A percentile compares a stretch with the other conserved stretches of the same genome.
phyloP scores from a whole-genome alignment of 1,284 basidiomycete genomes.

The Cutaneotrichosporon cavernicola region DNA sequence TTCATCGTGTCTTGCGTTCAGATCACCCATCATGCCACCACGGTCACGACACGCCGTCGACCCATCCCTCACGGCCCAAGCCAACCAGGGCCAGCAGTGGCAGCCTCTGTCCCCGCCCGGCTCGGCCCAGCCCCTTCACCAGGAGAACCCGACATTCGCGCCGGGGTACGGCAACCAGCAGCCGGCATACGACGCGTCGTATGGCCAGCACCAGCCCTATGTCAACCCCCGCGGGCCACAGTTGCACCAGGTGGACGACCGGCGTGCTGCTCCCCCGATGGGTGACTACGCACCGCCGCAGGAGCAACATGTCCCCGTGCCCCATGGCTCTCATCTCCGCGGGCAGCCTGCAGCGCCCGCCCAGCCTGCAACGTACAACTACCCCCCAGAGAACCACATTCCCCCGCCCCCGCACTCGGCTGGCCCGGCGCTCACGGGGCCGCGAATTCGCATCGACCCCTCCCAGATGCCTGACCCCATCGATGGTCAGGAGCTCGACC shows the following conservation, averaged over 20 bases:
- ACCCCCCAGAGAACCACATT: conserved; percentile 55
- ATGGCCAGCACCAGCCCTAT: conserved; percentile 21
- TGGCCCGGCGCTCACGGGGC: conserved; percentile 65
- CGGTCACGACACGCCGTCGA: conserved; percentile 51
- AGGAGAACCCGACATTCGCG: conserved; percentile 16
- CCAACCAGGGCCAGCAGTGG: conserved; percentile 25
- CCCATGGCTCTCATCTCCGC: conserved; percentile 8
- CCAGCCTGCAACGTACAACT: conserved; percentile 19
- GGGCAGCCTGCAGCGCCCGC: conserved; percentile 25
- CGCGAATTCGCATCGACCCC: conserved; percentile 79
- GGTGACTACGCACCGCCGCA: conserved; percentile 34
- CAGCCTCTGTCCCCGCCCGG: conserved; percentile 31
- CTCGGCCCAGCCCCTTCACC: conserved; percentile 2
- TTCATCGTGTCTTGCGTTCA: not conserved
- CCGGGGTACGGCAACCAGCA: conserved; percentile 19
- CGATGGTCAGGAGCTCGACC: conserved; percentile 77
- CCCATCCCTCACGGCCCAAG: conserved; percentile 42
- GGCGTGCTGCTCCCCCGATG: conserved; percentile 27
- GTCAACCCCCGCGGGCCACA: conserved; percentile 28
- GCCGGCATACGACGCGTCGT: conserved; percentile 14
- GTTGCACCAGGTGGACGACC: conserved; percentile 35
- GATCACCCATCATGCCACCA: conserved; percentile 41
- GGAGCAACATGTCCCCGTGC: conserved; percentile 19
- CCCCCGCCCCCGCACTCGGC: conserved; percentile 78
- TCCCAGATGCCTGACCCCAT: conserved; percentile 89